These are phyloP conservation scores for Spatholobus suberectus DNA, from an alignment of 306 rosid genomes.

Conservation along the genomic window DNA sequence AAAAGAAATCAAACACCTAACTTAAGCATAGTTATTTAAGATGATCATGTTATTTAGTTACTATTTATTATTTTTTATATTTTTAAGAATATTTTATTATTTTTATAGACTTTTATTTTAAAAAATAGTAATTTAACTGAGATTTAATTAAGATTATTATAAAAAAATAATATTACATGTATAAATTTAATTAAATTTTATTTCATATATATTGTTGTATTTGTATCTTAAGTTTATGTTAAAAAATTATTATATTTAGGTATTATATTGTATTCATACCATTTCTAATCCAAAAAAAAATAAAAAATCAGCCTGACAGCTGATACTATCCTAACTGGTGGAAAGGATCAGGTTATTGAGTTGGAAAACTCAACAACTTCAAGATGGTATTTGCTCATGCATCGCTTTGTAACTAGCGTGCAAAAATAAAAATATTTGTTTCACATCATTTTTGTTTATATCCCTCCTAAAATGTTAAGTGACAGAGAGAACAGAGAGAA, in stretches of 20 bases:
- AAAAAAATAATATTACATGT: neutral
- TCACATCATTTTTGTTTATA: neutral
- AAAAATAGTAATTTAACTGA: neutral
- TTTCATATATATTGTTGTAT: neutral
- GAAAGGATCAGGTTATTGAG: neutral
- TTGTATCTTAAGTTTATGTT: neutral
- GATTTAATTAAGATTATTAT: neutral
- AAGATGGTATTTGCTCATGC: neutral
- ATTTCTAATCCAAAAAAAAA: neutral
- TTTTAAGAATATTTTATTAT: neutral
- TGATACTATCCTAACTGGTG: neutral
- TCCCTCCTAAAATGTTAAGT: neutral
- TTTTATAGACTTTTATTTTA: neutral
- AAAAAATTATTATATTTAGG: neutral
- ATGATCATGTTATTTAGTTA: neutral
- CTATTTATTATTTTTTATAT: neutral
- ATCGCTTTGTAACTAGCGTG: no score
- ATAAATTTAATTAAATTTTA: neutral
- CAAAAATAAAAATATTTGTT: neutral
- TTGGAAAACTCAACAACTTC: conserved; percentile 20
- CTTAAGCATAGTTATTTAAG: neutral
- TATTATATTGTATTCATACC: neutral
- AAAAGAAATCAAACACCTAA: neutral
- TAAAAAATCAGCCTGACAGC: neutral
- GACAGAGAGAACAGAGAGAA: neutral